phyloP scores from a whole-genome alignment of 352 stramenopile genomes.

The Globisporangium mamillatum region DNA sequence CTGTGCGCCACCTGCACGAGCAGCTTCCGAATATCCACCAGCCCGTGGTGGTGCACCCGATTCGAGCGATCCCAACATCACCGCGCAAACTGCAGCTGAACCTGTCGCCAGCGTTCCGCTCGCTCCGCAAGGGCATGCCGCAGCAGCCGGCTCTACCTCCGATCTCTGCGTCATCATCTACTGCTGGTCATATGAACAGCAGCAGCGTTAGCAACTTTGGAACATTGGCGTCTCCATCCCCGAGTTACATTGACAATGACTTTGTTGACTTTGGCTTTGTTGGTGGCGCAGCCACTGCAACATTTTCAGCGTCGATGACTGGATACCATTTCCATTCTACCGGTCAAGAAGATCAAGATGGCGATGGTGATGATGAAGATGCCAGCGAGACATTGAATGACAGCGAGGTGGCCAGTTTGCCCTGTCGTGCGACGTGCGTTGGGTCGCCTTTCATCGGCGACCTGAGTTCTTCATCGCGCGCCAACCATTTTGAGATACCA shows the following conservation, averaged over 20 bases:
- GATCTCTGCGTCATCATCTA: conserved; percentile 28
- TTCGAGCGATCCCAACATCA: conserved; percentile 55
- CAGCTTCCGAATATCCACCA: conserved; percentile 27
- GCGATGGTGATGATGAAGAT: neutral
- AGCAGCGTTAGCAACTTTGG: conserved; percentile 5
- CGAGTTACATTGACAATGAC: neutral
- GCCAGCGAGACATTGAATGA: neutral
- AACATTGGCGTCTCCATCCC: conserved; percentile 4
- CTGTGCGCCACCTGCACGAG: conserved; percentile 3
- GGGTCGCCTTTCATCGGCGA: conserved; percentile 36
- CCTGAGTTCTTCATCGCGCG: conserved; percentile 15
- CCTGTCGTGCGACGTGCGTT: conserved; percentile 10
- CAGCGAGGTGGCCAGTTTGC: conserved; percentile 9
- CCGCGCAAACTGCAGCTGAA: conserved; percentile 52
- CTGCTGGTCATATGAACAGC: conserved; percentile 3
- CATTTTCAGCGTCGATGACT: neutral
- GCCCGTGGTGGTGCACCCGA: conserved; percentile 37
- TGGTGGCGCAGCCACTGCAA: neutral
- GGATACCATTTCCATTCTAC: neutral
- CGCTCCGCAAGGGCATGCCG: conserved; percentile 63
- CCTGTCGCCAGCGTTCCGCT: conserved; percentile 56
- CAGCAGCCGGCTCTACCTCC: conserved; percentile 61
- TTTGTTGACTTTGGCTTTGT: neutral
- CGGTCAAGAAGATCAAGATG: neutral
- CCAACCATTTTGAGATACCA: neutral